A percentile compares a stretch with the other conserved stretches of the same genome.
Conservation (phyloP, 2,329 filamentous ascomycete genomes). For the Aureobasidium namibiae region DNA sequence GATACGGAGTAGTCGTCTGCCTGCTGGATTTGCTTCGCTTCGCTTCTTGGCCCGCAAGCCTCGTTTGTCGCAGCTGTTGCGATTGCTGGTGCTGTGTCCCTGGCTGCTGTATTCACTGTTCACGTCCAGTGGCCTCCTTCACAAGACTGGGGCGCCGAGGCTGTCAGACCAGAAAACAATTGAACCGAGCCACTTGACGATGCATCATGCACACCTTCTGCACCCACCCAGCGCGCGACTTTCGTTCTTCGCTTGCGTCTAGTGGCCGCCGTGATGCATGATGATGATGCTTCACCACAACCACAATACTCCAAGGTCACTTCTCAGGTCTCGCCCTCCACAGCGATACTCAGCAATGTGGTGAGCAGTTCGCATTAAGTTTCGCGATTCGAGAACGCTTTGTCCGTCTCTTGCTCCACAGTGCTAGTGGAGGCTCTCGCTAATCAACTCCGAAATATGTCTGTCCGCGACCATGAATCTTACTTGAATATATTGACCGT, state of each 20-base stretch:
- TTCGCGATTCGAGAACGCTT: background rate
- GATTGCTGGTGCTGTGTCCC: background rate
- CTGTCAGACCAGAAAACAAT: slow-evolving; percentile 5
- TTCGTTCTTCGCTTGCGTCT: background rate
- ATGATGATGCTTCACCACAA: slow-evolving; percentile 8
- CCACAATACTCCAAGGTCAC: background rate
- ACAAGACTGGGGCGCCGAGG: background rate
- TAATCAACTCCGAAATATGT: background rate
- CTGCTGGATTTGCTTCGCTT: background rate
- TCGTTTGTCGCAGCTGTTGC: background rate
- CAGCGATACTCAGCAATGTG: background rate
- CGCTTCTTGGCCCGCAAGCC: background rate
- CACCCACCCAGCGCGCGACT: slow-evolving; percentile 5
- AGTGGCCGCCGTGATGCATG: background rate
- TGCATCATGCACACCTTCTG: slow-evolving; percentile 5
- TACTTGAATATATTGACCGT: slow-evolving; percentile 1
- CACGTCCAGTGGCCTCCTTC: background rate
- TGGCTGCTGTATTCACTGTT: background rate
- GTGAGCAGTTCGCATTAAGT: background rate
- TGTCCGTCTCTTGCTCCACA: slow-evolving; percentile 8
- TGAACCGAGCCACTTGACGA: slow-evolving; percentile 4
- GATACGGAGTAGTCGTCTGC: background rate
- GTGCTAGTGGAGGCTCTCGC: slow-evolving; percentile 2
- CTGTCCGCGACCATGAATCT: background rate
- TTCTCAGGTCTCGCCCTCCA: background rate